Evolutionary conservation across 164 flowering plant species (phyloP).

Genomic region (Stephania yunnanensis): DNA sequence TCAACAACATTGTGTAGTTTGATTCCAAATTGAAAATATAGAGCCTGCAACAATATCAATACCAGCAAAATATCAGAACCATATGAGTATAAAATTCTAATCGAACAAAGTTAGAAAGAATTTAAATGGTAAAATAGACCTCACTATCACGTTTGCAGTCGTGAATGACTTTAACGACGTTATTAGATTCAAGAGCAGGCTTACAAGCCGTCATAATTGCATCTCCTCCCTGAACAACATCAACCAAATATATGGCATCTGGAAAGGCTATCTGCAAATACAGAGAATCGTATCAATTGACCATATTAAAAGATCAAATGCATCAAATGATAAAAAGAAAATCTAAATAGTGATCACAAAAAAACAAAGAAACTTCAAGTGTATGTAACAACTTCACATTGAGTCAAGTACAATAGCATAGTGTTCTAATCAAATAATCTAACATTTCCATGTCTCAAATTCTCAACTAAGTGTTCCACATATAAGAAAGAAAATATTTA

Average conservation of each 20-base stretch:
- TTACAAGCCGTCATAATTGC: conserved; percentile 81
- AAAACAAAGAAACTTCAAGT: too few relatives aligned
- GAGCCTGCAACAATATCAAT: conserved; percentile 44
- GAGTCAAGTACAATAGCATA: too few relatives aligned
- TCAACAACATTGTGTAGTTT: conserved; percentile 82
- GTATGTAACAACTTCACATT: too few relatives aligned
- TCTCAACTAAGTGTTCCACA: too few relatives aligned
- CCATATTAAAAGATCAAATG: background rate
- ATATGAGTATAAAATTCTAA: background rate
- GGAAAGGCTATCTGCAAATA: conserved; percentile 81
- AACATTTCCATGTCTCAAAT: too few relatives aligned
- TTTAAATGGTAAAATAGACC: conserved; percentile 41
- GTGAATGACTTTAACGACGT: conserved; percentile 94
- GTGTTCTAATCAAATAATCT: too few relatives aligned
- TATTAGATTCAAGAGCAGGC: conserved; percentile 95
- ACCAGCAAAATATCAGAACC: conserved; percentile 1
- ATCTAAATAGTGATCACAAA: background rate
- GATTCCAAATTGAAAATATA: conserved; percentile 84
- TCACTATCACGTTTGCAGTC: conserved; percentile 99
- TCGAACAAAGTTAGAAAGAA: background rate
- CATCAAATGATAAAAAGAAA: background rate
- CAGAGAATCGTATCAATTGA: background rate
- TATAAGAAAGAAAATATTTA: too few relatives aligned
- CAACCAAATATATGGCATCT: conserved; percentile 87
- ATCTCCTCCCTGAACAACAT: conserved; percentile 77